A percentile compares a stretch with the other conserved stretches of the same genome.
These are phyloP conservation scores for Nicotiana benthamiana DNA, from an alignment of 257 asterid species.

Conservation along the genomic window DNA sequence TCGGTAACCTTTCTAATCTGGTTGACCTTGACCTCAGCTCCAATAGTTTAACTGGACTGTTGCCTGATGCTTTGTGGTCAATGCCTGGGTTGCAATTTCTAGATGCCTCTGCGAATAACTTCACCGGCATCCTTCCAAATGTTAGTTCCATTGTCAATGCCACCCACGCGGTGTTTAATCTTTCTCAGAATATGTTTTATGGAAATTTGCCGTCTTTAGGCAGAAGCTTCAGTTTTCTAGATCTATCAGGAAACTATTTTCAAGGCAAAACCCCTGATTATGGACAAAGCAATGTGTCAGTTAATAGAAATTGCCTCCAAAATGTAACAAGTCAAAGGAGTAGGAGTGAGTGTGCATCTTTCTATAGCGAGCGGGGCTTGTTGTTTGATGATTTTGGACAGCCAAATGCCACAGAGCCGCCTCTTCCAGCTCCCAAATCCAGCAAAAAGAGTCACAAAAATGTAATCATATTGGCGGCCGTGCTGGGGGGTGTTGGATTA, in stretches of 20 bases:
- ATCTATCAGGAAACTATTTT: slow-evolving; percentile 68
- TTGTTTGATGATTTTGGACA: slow-evolving; percentile 71
- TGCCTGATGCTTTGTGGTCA: slow-evolving; percentile 61
- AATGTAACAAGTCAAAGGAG: slow-evolving; percentile 50
- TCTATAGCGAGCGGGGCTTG: slow-evolving; percentile 61
- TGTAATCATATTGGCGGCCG: slow-evolving; percentile 56
- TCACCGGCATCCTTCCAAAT: slow-evolving; percentile 60
- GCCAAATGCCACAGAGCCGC: slow-evolving; percentile 35
- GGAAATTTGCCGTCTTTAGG: slow-evolving; percentile 54
- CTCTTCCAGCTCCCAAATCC: slow-evolving; percentile 38
- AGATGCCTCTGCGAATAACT: slow-evolving; percentile 72
- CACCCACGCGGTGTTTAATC: slow-evolving; percentile 36
- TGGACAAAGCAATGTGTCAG: slow-evolving; percentile 35
- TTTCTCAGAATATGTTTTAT: slow-evolving; percentile 61
- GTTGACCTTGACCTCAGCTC: slow-evolving; percentile 75
- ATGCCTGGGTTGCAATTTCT: slow-evolving; percentile 51
- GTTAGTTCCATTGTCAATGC: slow-evolving; percentile 25
- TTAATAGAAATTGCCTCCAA: slow-evolving; percentile 57
- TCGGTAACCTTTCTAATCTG: slow-evolving; percentile 60
- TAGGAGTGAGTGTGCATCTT: slow-evolving; percentile 46
- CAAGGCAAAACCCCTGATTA: slow-evolving; percentile 61
- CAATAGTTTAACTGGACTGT: slow-evolving; percentile 48
- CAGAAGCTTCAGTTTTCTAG: slow-evolving; percentile 41
- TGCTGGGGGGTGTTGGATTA: slow-evolving; percentile 64
- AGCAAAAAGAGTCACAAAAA: slow-evolving; percentile 28